phyloP scores from a whole-genome alignment of 495 filamentous ascomycete genomes.

The Penicillium macrosclerotiorum region DNA sequence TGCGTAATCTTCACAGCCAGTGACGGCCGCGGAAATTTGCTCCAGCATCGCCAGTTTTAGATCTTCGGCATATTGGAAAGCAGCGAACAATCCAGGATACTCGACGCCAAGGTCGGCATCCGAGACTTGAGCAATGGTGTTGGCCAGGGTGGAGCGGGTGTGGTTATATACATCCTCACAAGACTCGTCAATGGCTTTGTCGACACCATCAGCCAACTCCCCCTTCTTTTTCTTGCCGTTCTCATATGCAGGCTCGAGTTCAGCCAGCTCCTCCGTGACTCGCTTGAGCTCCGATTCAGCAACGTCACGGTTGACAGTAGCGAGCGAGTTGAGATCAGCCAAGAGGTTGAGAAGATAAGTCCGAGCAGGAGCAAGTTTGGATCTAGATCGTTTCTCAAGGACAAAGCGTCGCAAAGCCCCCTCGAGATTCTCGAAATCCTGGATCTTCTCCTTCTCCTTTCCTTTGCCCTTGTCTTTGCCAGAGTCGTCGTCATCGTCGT shows the following conservation, averaged over 20 bases:
- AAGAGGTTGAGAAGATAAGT: conserved; percentile 96
- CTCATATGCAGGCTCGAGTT: conserved; percentile 82
- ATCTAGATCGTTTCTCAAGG: conserved; percentile 90
- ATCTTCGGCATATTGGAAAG: conserved; percentile 91
- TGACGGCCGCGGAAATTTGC: conserved; percentile 75
- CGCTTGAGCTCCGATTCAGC: conserved; percentile 83
- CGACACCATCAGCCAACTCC: conserved; percentile 79
- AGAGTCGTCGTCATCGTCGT: conserved; percentile 58
- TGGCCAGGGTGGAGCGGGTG: conserved; percentile 69
- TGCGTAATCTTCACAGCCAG: conserved; percentile 78
- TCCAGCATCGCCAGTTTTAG: conserved; percentile 88
- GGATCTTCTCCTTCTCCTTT: conserved; percentile 81
- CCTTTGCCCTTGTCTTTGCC: conserved; percentile 77
- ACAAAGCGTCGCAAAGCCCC: conserved; percentile 88
- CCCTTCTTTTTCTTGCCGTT: conserved; percentile 75
- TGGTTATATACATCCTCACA: conserved; percentile 80
- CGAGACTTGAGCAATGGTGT: conserved; percentile 71
- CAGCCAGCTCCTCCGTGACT: conserved; percentile 72
- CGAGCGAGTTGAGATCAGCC: conserved; percentile 76
- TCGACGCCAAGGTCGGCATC: conserved; percentile 73
- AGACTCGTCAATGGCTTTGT: conserved; percentile 78
- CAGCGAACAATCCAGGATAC: conserved; percentile 82
- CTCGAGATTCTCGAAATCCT: conserved; percentile 88
- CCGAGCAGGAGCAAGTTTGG: conserved; percentile 92
- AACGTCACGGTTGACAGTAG: conserved; percentile 82